Percentiles rank a stretch among this genome's conserved stretches.
phyloP scores from a whole-genome alignment of 345 rosid genomes.

The Durio zibethinus region DNA sequence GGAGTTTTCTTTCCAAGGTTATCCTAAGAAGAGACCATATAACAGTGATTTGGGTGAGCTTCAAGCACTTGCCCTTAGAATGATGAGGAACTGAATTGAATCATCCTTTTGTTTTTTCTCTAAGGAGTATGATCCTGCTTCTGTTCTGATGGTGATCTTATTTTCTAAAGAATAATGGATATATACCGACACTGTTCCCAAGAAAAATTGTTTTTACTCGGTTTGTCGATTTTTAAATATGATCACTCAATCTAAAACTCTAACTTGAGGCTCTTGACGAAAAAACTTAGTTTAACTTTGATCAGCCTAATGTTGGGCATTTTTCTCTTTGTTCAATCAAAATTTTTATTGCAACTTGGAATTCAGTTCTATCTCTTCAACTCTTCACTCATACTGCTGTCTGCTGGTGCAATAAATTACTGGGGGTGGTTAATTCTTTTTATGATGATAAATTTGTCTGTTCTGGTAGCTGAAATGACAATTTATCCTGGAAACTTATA shows the following conservation, averaged over 20 bases:
- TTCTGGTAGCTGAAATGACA: not conserved
- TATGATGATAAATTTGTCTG: not conserved
- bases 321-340: constrained; percentile 2
- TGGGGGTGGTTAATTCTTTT: constrained; percentile 19
- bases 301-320: constrained; percentile 13
- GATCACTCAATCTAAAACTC: too few relatives aligned
- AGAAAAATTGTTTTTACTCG: too few relatives aligned
- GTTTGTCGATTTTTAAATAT: too few relatives aligned
- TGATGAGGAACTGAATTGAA: not conserved
- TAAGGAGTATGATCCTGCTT: constrained; percentile 3
- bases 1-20: constrained; percentile 33
- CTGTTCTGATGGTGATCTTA: constrained; percentile 3
- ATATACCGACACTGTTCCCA: constrained; percentile 9
- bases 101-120: not conserved
- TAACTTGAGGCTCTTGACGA: too few relatives aligned
- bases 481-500: not conserved
- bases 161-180: constrained; percentile 13
- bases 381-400: not conserved
- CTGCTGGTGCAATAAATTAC: constrained; percentile 6
- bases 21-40: constrained; percentile 43
- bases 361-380: constrained; percentile 7
- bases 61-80: constrained; percentile 30
- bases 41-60: constrained; percentile 68
- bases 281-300: not conserved
- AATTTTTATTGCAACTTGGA: not conserved